Base-by-base conservation (phyloP, 2,329 filamentous ascomycete species). In the Rasamsonia emersonii region DNA sequence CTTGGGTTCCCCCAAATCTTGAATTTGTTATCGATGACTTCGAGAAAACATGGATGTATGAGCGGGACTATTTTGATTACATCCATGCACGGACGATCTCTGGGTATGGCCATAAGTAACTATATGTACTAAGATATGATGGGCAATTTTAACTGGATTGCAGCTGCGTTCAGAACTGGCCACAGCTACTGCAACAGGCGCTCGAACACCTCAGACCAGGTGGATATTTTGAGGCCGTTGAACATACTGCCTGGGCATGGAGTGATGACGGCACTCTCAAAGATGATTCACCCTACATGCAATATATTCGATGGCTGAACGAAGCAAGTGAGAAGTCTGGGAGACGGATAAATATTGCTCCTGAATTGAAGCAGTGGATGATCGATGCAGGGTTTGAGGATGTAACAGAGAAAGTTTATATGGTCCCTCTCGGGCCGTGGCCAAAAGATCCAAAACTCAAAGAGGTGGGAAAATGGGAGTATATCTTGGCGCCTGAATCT, bases 21-120 rank as follows among this genome's bases (percentile, higher is more conserved):
- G 17, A 37, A 24, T 47, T 49, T 32, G 41, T 42, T 17, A 40
- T 49, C 28, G 38, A 46, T 16, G 45, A 46, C 35, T 31, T 28
- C 9, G 39, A 41, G 28, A 32, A 39, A 7, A 35, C 43, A 7
- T 46, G 46, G 45, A 30, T 26, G n/a, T 34, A 31, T 25, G 9
- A 23, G 9, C 27, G 32, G 15, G 33, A 44, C 8, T 29, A 18
- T 21, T 49, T 49, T 30, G 45, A 49, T 29, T 45, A 39, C 23
- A 44, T 49, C 23, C 43, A 46, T 23, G 35, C 28, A 15, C 45
- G 46, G 19, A 30, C 38, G 16, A 33, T 44, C 8, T 24, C 30
- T 20, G 37, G 37, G 18, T 33, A 30, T 30, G 24, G 13, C 18
- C 9, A 28, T 9, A 28, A 18, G 5, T 14, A 17, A n/a, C 9